Percentiles rank a stretch among this genome's conserved stretches.
Evolutionary conservation across 441 rosid genomes (phyloP).

Genomic region (Syzygium malaccense): DNA sequence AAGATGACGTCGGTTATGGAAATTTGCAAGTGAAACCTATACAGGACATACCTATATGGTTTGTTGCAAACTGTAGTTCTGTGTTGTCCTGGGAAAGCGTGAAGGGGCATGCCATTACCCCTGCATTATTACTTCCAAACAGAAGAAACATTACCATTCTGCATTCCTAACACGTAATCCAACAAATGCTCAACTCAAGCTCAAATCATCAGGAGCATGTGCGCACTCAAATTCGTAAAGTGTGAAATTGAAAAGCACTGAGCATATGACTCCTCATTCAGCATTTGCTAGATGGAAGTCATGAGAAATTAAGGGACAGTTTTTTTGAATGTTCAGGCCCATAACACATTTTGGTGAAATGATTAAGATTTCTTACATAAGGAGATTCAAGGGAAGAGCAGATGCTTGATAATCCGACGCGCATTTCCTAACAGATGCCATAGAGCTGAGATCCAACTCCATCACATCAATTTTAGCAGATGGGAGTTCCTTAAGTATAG

Average conservation of each 20-base stretch:
- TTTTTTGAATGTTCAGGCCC: background rate
- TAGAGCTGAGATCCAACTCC: constrained; percentile 15
- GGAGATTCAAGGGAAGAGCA: constrained; percentile 8
- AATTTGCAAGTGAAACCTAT: background rate
- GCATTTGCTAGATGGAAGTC: background rate
- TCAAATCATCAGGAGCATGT: background rate
- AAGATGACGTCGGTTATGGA: background rate
- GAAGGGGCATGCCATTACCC: constrained; percentile 9
- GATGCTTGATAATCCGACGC: background rate
- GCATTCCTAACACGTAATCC: background rate
- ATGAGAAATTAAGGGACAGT: background rate
- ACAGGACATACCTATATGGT: constrained; percentile 6
- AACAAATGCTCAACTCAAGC: background rate
- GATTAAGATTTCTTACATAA: background rate
- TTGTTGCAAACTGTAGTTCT: constrained; percentile 14
- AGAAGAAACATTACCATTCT: background rate
- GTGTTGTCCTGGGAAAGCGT: constrained; percentile 10
- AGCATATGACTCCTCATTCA: background rate
- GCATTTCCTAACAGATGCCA: constrained; percentile 9
- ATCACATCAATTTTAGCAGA: constrained; percentile 1
- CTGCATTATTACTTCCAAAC: constrained; percentile 18
- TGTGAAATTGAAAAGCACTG: background rate
- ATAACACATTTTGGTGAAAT: background rate
- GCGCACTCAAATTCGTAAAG: background rate
- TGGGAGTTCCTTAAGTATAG: constrained; percentile 9